These are phyloP conservation scores for Ochromonas danica DNA, from an alignment of 108 stramenopile genomes.

Conservation along the genomic window DNA sequence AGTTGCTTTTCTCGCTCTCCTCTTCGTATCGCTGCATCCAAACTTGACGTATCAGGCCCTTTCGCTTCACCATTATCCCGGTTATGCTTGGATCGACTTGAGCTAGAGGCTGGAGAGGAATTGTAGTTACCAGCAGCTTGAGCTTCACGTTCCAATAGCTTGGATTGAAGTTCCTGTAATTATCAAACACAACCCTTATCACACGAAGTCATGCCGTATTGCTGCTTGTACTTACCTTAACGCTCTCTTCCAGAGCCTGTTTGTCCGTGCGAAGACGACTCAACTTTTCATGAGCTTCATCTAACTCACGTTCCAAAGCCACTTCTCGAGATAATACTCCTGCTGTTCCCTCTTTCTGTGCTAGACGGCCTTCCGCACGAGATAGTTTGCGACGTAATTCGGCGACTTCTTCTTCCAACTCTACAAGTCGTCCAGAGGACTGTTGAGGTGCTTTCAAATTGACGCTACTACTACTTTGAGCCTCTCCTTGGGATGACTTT, in stretches of 20 bases:
- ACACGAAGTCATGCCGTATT: too few species aligned
- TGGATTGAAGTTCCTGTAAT: too few species aligned
- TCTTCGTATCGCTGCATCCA: neutral
- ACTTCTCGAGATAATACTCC: conserved; percentile 10
- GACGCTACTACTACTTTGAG: neutral
- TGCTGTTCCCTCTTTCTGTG: neutral
- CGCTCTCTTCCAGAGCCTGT: neutral
- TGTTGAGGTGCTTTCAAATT: neutral
- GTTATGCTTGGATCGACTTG: too few species aligned
- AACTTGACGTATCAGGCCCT: too few species aligned
- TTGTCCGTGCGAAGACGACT: neutral
- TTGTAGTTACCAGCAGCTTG: too few species aligned
- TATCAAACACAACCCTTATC: too few species aligned
- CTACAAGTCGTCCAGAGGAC: neutral
- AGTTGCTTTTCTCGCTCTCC: conserved; percentile 24
- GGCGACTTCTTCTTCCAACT: conserved; percentile 4
- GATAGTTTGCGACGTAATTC: conserved; percentile 2
- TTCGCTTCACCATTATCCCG: neutral
- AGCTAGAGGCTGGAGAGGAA: too few species aligned
- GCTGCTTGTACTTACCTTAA: too few species aligned
- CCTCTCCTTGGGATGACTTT: neutral
- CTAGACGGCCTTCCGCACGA: neutral
- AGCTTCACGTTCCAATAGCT: too few species aligned
- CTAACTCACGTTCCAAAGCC: neutral
- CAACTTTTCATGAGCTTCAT: neutral